Base-by-base conservation (phyloP, 306 rosid species). In the Hippophae tibetana region DNA sequence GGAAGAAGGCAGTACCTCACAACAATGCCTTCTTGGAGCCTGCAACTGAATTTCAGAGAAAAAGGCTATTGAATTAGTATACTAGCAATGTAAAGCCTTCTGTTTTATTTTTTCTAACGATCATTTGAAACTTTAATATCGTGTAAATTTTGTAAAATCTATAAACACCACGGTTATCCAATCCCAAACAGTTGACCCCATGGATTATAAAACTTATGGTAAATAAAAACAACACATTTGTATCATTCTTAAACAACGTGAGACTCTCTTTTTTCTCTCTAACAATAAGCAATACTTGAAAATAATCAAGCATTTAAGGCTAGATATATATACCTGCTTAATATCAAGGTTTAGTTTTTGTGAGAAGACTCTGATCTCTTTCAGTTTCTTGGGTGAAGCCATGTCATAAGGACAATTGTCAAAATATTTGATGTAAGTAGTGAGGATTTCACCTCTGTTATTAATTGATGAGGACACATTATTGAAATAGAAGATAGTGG, bases 21-120 rank as follows among this genome's bases (percentile, higher is more conserved):
- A 90, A 50, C 98, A 87, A 3, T 92, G 96, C 72, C 96, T 83
- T 68, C 98, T 83, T 18, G 88, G 96, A 47, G 98, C 95, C 73
- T 69, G 76, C 89, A 87, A 74, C 95, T 87, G 88, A 71, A 25
- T n/a, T 5, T 45, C 7, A 13, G 68, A 45, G 25, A 46, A 69
- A 68, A 60, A 66, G n/a, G 65, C 27, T 8, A 12, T 6, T 47
- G 44, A 64, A 65, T 31, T 31, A 1, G 38, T 31, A 31, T 31
- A 31, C 3, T 31, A 31, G 38, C 5, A 31, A 31, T 31, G 38
- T 31, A 31, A 31, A 31, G 38, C 38, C 38, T 31, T 31, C 3
- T 31, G 23, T 31, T 31, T 31, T 31, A 1, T 31, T 31, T 2
- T 31, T 31, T 31, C 3, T 2, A 31, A 31, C 2, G 5, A 31